Percentiles rank a stretch among this genome's conserved stretches.
Evolutionary conservation across 208 protist genomes (phyloP).

Genomic region (Herpetomonas samuelpessoai): DNA sequence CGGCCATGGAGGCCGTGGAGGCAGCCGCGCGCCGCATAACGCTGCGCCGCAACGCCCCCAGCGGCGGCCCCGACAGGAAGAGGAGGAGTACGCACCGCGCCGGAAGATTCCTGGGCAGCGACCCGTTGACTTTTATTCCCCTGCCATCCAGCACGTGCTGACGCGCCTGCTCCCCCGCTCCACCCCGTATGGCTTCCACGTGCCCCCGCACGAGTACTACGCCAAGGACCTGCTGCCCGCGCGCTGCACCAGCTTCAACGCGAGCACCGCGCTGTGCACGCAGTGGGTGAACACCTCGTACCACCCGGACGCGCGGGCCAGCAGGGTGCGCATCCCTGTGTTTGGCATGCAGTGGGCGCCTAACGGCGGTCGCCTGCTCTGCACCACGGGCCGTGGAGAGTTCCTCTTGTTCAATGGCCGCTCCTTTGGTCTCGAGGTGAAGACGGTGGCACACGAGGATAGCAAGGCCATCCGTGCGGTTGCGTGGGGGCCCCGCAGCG

Average conservation of each 20-base stretch:
- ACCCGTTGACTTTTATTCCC: constrained; percentile 79
- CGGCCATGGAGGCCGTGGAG: no score
- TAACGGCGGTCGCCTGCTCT: constrained; percentile 76
- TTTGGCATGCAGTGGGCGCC: constrained; percentile 79
- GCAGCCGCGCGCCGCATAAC: no score
- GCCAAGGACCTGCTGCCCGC: constrained; percentile 78
- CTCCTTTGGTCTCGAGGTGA: constrained; percentile 86
- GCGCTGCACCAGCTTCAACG: constrained; percentile 66
- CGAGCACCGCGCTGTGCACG: constrained; percentile 84
- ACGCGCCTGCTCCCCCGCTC: constrained; percentile 62
- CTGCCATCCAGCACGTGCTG: constrained; percentile 74
- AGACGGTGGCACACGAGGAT: constrained; percentile 85
- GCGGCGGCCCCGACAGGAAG: constrained; percentile 69
- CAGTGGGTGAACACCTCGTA: constrained; percentile 90
- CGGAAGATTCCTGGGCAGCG: constrained; percentile 74
- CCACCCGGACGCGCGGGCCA: constrained; percentile 72
- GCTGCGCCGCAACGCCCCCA: no score
- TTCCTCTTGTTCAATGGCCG: constrained; percentile 88
- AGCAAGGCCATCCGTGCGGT: constrained; percentile 64
- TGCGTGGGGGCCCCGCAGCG: constrained; percentile 73
- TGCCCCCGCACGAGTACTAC: constrained; percentile 83
- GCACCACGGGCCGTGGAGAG: constrained; percentile 73
- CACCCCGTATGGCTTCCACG: constrained; percentile 74
- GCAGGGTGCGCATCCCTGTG: constrained; percentile 48
- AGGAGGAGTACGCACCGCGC: constrained; percentile 79